A percentile compares a stretch with the other conserved stretches of the same genome.
Conservation (phyloP, 2,329 filamentous ascomycete genomes). For the Dactylella cylindrospora region DNA sequence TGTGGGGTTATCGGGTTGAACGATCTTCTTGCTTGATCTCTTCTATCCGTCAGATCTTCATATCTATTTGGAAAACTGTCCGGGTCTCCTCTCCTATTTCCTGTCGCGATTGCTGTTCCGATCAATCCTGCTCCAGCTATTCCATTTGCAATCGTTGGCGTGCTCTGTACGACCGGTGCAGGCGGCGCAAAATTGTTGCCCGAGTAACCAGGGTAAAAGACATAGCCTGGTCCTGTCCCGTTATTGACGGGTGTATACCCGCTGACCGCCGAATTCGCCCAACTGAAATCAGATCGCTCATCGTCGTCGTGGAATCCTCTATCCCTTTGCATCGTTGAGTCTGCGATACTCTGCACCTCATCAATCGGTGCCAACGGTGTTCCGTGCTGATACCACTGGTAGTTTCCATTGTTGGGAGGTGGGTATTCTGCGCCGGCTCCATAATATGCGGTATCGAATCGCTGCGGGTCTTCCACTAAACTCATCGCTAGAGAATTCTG, state of each 20-base stretch:
- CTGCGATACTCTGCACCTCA: slow-evolving; percentile 42
- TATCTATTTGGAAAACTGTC: slow-evolving; percentile 30
- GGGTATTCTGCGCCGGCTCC: slow-evolving; percentile 25
- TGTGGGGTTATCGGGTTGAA: slow-evolving; percentile 29
- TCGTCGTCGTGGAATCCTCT: slow-evolving; percentile 15
- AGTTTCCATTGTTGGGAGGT: background rate
- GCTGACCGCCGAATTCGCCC: slow-evolving; percentile 14
- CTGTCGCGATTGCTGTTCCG: slow-evolving; percentile 24
- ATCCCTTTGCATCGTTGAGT: slow-evolving; percentile 18
- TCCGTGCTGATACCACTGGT: slow-evolving; percentile 33
- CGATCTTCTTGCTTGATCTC: slow-evolving; percentile 30
- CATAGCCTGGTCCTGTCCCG: no score
- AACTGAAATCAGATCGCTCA: slow-evolving; percentile 25
- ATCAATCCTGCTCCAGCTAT: slow-evolving; percentile 6
- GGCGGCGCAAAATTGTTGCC: slow-evolving; percentile 16
- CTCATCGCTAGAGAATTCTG: slow-evolving; percentile 26
- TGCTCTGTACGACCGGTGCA: slow-evolving; percentile 18
- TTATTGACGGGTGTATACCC: slow-evolving; percentile 21
- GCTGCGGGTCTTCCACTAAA: slow-evolving; percentile 23
- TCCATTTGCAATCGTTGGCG: slow-evolving; percentile 13
- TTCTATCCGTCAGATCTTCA: slow-evolving; percentile 14
- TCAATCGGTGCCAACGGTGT: slow-evolving; percentile 39
- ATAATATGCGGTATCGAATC: slow-evolving; percentile 32
- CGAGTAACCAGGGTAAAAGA: no score
- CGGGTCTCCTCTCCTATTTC: background rate